Evolutionary conservation across 768 basidiomycete species (phyloP), one percentile per base, ranked within the genome.

Genomic region (Russula olivacea): DNA sequence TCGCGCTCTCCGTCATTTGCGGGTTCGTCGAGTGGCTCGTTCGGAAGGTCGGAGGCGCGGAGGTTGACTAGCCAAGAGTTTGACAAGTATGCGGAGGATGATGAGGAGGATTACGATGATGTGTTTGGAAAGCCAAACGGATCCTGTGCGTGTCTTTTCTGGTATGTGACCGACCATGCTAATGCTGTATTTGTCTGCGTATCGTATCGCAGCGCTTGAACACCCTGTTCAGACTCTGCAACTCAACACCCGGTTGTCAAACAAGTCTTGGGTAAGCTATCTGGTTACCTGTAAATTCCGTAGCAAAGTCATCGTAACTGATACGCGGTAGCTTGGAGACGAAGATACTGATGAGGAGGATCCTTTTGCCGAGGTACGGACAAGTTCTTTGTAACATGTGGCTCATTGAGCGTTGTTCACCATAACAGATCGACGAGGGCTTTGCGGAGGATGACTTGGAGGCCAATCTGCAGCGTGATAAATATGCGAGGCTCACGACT

Each of bases 41-140:
- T 87, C 64, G 89, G 90, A 19, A 79, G 82, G 11, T 78, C 84
- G 3, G 88, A 90, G 65, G 84, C 86, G 2, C 77, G 77, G 63
- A 76, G 82, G 62, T 66, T 81, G 40, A 73, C 79, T 55, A 83
- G 79, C 63, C 80, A 84, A 60, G 90, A 88, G 72, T 87, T 96
- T 66, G 83, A 82, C 23, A 93, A 93, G 72, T 97, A 96, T 73
- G 78, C 90, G 7, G 93, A 96, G 74, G 85, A 84, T 10, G 91
- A 97, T 30, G 90, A 84, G 4, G 87, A 98, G 70, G 93, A 98
- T 71, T 98, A 97, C 69, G 93, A 96, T 52, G 96, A 97, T 72
- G 86, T 98, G 11, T 96, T 98, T 73, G 93, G 84, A 63, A 91
- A 90, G 73, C 80, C 78, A 21, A 88, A 82, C 65, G 83, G 83